Conservation (phyloP, 345 rosid genomes). For the Leavenworthia alabamica region DNA sequence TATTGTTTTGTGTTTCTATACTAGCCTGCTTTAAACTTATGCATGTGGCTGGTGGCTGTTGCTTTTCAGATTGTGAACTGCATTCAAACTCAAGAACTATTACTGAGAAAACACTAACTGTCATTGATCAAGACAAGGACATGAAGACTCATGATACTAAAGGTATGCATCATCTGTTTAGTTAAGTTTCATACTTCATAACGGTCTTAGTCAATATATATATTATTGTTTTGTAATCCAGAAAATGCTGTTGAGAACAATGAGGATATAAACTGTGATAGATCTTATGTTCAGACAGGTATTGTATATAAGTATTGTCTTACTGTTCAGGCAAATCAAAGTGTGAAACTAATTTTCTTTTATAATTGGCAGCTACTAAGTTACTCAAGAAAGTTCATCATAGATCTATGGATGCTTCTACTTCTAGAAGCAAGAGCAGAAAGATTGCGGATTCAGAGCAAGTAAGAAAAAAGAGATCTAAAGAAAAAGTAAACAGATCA, state of each 20-base stretch:
- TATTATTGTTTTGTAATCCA: constrained; percentile 15
- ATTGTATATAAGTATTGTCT: constrained; percentile 16
- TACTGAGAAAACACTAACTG: constrained; percentile 20
- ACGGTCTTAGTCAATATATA: background rate
- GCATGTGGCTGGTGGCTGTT: constrained; percentile 17
- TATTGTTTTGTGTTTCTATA: no score
- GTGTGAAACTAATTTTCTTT: background rate
- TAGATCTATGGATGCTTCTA: constrained; percentile 3
- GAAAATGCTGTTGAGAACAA: constrained; percentile 33
- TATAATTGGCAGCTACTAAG: constrained; percentile 19
- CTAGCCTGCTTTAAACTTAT: constrained; percentile 22
- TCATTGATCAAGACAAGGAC: constrained; percentile 26
- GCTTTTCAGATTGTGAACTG: constrained; percentile 31
- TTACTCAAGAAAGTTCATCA: background rate
- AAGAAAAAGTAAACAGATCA: constrained; percentile 1
- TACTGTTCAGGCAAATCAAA: background rate
- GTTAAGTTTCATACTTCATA: constrained; percentile 4
- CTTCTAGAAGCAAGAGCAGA: constrained; percentile 17
- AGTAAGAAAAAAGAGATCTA: constrained; percentile 14
- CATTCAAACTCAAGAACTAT: constrained; percentile 12
- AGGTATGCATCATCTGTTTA: constrained; percentile 34
- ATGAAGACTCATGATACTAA: constrained; percentile 24
- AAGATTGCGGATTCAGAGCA: constrained; percentile 4
- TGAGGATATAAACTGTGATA: constrained; percentile 21
- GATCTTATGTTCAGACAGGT: constrained; percentile 22